Evolutionary conservation across 208 protist species (phyloP).

Genomic region (Angomonas desouzai): DNA sequence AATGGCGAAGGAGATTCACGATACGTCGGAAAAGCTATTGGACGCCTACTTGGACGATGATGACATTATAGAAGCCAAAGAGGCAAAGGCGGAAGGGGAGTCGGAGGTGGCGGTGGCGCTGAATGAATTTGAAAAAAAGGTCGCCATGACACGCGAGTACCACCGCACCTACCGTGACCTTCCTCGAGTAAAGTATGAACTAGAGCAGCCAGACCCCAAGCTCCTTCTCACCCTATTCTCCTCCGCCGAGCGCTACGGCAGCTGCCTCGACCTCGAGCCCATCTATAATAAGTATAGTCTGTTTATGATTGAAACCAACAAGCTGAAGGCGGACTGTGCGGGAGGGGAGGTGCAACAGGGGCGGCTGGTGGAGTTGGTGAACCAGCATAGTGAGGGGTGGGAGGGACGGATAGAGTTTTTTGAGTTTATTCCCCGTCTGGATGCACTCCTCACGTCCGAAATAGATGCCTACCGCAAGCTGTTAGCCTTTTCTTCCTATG

Average conservation of each 20-base stretch:
- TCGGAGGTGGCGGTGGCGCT: slow-evolving; percentile 49
- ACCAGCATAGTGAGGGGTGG: slow-evolving; percentile 19
- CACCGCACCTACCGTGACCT: slow-evolving; percentile 71
- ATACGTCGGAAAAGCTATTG: slow-evolving; percentile 67
- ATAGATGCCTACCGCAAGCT: slow-evolving; percentile 69
- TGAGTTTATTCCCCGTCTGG: slow-evolving; percentile 48
- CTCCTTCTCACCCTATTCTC: slow-evolving; percentile 59
- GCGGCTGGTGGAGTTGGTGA: not conserved
- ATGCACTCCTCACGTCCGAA: slow-evolving; percentile 39
- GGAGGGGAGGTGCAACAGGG: slow-evolving; percentile 5
- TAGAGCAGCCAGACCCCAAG: slow-evolving; percentile 44
- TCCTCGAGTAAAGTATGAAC: slow-evolving; percentile 39
- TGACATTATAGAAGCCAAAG: slow-evolving; percentile 62
- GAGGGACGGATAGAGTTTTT: slow-evolving; percentile 63
- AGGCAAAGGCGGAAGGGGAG: slow-evolving; percentile 42
- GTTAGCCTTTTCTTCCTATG: slow-evolving; percentile 59
- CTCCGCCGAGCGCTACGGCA: slow-evolving; percentile 52
- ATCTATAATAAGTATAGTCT: slow-evolving; percentile 67
- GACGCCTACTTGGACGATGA: slow-evolving; percentile 86
- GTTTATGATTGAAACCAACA: slow-evolving; percentile 66
- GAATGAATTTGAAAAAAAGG: slow-evolving; percentile 62
- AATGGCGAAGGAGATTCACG: slow-evolving; percentile 42
- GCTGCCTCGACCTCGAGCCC: slow-evolving; percentile 71
- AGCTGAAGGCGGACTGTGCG: slow-evolving; percentile 17
- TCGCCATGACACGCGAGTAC: slow-evolving; percentile 85